Evolutionary conservation across 306 rosid species (phyloP), one percentile per base, ranked within the genome.

Genomic region (Trifolium fragiferum): DNA sequence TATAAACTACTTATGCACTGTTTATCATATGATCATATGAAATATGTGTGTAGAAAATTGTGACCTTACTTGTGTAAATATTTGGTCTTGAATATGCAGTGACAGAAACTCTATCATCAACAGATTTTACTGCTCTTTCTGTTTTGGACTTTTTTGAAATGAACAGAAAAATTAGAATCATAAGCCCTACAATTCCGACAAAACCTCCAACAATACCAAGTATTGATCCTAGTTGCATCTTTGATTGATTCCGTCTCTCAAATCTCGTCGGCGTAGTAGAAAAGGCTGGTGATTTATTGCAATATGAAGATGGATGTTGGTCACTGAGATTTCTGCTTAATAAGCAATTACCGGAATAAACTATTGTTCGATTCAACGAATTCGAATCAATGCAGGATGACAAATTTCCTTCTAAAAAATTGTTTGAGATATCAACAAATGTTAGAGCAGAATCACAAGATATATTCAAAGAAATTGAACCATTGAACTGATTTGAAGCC

Each of bases 281-380:
- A 63, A 91, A 74, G 21, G 86, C 92, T 43, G 71, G 38, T 21
- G 83, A 91, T 57, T 77, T 81, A 19, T 84, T 85, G 65, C 96
- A 94, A 75, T 78, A 72, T 3, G 84, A 38, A 74, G 64, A 58
- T 21, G 89, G 81, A 68, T 83, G 75, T 70, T 94, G 98, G 67
- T 70, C 72, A 55, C 38, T 86, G 6, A 58, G 59, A 60, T 68
- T 76, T 62, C 82, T 84, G 20, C 69, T 43, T 41, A 88, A 82
- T 73, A 94, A 78, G 84, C 98, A 94, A 76, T 94, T 94, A 87
- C 96, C 76, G 1, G 88, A 83, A 76, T 80, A 87, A 13, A 80
- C 49, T 37, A 80, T 79, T 0, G 92, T 87, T 47, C 85, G 81
- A 37, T 88, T 88, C 4, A 63, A 74, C 1, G 91, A 73, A 72